A percentile compares a stretch with the other conserved stretches of the same genome.
Evolutionary conservation across 352 stramenopile genomes (phyloP).

Genomic region (Pythium dissimile): DNA sequence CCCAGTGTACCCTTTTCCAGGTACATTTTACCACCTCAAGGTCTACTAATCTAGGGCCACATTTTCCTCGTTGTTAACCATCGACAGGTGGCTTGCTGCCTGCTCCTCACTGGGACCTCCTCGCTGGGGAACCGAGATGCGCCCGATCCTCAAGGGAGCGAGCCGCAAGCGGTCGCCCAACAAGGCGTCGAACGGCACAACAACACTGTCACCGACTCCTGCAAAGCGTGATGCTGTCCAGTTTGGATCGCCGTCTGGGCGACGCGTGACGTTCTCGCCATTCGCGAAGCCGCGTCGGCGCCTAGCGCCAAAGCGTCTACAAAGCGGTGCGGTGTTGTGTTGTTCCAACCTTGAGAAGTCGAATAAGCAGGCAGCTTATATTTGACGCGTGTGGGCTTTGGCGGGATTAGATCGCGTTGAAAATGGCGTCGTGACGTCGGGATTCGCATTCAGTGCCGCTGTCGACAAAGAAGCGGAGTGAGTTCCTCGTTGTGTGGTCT

Average conservation of each 20-base stretch:
- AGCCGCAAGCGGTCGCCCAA: slow-evolving; percentile 17
- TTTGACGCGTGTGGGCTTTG: neutral
- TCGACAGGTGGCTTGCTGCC: no score
- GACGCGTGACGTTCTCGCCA: slow-evolving; percentile 73
- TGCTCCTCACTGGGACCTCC: no score
- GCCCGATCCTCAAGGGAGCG: slow-evolving; percentile 61
- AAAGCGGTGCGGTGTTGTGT: neutral
- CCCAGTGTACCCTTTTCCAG: slow-evolving; percentile 16
- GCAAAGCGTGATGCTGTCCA: slow-evolving; percentile 17
- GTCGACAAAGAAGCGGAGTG: slow-evolving; percentile 10
- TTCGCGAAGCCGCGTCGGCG: slow-evolving; percentile 50
- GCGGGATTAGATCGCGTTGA: neutral
- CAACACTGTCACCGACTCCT: slow-evolving; percentile 10
- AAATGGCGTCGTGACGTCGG: slow-evolving; percentile 11
- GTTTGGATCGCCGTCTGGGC: slow-evolving; percentile 30
- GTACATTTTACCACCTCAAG: slow-evolving; percentile 5
- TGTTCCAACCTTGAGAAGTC: neutral
- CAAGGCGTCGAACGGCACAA: slow-evolving; percentile 12
- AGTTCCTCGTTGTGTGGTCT: neutral
- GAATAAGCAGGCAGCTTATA: neutral
- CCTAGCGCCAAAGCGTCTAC: slow-evolving; percentile 7
- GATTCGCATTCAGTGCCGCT: slow-evolving; percentile 15
- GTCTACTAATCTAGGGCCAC: no score
- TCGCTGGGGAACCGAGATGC: no score
- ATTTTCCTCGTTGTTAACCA: no score